Evolutionary conservation across 2,329 filamentous ascomycete genomes (phyloP), one percentile per base, ranked within the genome.

Genomic region (Nemania sp.): DNA sequence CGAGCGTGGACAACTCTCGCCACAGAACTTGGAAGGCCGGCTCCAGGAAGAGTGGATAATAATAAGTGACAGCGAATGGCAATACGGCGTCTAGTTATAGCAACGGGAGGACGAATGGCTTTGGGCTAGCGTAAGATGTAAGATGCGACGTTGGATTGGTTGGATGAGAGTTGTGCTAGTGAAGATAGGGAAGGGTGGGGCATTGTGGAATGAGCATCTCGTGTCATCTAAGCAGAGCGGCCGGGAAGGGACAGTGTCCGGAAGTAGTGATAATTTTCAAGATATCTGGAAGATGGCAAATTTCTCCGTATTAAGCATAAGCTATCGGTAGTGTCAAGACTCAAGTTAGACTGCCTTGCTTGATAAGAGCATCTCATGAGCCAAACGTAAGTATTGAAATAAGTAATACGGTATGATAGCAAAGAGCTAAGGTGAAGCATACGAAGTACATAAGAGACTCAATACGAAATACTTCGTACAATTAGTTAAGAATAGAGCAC

Each of bases 121-220:
- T 47, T 36, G 33, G 45, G 40, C 26, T 49, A 40, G 52, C 28
- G 22, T 26, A 20, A 31, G 15, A 28, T 17, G 40, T 41, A 41
- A 23, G 34, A 51, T 11, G 9, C 24, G 12, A 5, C 9, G 22
- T 26, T 3, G 19, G 47, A 47, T 51, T 42, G 36, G 47, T 3
- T 22, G 42, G 15, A n/a, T n/a, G n/a, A n/a, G n/a, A n/a, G n/a
- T n/a, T n/a, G n/a, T n/a, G n/a, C n/a, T n/a, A n/a, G n/a, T n/a
- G 19, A 22, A 28, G 23, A 39, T 37, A 19, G 40, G 31, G 41
- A 15, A 4, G n/a, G 23, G 19, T 30, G 41, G 41, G n/a, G 26
- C 28, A 34, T 36, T 41, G 49, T 6, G 42, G 24, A n/a, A 19
- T 42, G 20, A 37, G 17, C 40, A 43, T 54, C 51, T 54, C 51